phyloP scores from a whole-genome alignment of 345 rosid species.

The Zanthoxylum bungeanum region DNA sequence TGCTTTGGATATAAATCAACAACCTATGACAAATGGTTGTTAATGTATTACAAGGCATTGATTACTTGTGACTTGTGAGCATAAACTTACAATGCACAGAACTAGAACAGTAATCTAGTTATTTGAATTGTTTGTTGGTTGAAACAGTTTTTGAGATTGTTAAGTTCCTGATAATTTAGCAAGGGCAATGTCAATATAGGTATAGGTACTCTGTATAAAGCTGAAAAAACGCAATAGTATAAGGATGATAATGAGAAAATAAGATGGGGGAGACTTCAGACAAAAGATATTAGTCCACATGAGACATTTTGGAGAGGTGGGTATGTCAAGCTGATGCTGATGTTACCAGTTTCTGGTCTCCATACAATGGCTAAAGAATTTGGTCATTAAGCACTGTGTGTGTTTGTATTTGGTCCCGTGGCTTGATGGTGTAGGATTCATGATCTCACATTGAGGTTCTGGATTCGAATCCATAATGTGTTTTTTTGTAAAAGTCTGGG shows the following conservation, averaged over 20 bases:
- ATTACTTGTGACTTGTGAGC: not conserved
- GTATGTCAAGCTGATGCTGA: conserved; percentile 1
- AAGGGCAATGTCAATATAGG: not conserved
- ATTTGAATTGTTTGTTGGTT: not conserved
- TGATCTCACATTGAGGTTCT: too few species aligned
- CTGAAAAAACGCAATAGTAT: not conserved
- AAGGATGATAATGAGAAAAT: too few species aligned
- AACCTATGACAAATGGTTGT: not conserved
- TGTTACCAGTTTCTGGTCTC: not conserved
- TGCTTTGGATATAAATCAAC: not conserved
- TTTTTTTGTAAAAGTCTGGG: too few species aligned
- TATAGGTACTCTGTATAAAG: not conserved
- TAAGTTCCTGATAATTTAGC: not conserved
- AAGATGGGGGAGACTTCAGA: too few species aligned
- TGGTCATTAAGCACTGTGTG: not conserved
- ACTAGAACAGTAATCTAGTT: not conserved
- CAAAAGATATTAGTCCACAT: not conserved
- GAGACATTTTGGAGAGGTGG: not conserved
- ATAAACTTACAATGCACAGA: not conserved
- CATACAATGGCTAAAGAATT: not conserved
- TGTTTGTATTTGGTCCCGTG: not conserved
- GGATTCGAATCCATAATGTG: too few species aligned
- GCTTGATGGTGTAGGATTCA: not conserved
- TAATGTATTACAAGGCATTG: not conserved
- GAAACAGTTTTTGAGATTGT: not conserved